Conservation (phyloP, 176 grass and related monocot genomes). For the Zea mays region DNA sequence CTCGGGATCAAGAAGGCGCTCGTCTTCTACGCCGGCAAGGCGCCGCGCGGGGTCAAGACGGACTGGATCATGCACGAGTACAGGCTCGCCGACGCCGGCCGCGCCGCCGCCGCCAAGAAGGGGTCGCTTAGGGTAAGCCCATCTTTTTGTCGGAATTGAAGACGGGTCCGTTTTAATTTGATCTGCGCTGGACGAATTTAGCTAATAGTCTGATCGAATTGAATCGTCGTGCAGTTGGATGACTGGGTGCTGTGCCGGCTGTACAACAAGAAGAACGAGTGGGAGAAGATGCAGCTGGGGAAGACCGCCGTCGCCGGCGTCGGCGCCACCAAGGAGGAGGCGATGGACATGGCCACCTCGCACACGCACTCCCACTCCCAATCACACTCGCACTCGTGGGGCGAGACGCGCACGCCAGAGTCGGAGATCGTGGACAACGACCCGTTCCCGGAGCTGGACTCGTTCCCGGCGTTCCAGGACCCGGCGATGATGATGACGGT, state of each 20-base stretch:
- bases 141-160: background rate
- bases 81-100: slow-evolving; percentile 46
- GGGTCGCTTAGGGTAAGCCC: slow-evolving; percentile 48
- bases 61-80: slow-evolving; percentile 99
- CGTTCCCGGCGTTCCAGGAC: slow-evolving; percentile 43
- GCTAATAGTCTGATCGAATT: too few relatives aligned
- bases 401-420: slow-evolving; percentile 63
- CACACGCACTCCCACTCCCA: slow-evolving; percentile 31
- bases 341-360: too few relatives aligned
- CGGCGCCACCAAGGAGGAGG: too few relatives aligned
- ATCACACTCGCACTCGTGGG: slow-evolving; percentile 58
- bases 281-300: slow-evolving; percentile 64
- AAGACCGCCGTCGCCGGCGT: too few relatives aligned
- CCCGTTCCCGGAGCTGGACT: slow-evolving; percentile 48
- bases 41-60: slow-evolving; percentile 72
- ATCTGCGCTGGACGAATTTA: background rate
- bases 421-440: slow-evolving; percentile 65
- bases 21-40: slow-evolving; percentile 84
- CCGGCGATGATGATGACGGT: slow-evolving; percentile 36
- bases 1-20: slow-evolving; percentile 95
- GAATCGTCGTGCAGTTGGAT: slow-evolving; percentile 57
- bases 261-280: slow-evolving; percentile 90
- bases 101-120: slow-evolving; percentile 46
- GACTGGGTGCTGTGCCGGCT: slow-evolving; percentile 82
- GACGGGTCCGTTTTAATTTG: background rate